Base-by-base conservation (phyloP, 2,329 filamentous ascomycete genomes). In the Anisogramma anomala region DNA sequence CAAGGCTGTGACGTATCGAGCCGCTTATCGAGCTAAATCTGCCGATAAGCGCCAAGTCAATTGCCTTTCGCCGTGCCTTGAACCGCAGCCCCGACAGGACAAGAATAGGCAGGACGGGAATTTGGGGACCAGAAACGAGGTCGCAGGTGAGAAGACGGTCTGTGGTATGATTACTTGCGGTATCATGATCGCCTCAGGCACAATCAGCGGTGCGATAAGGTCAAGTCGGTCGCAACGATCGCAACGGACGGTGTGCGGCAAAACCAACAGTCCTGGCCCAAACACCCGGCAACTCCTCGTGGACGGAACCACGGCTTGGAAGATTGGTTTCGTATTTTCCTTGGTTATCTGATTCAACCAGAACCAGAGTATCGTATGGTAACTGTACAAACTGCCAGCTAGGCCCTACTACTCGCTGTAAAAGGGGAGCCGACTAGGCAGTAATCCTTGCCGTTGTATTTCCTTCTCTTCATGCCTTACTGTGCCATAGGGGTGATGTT, bases 21-120 rank as follows among this genome's bases (percentile, higher is more conserved):
- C 23, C 30, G 31, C 45, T 45, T 47, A 47, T 47, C 45, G 40
- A 33, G 44, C 45, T 39, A 42, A 45, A 38, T 42, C 26, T 30
- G 27, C 36, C 42, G 45, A 47, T 47, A 47, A 47, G 45, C 38
- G 26, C 33, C 33, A 38, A 27, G 26, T 6, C 15, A 23, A 22
- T 27, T 10, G 14, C 7, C 31, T n/a, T 31, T 26, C 31, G 25
- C 11, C 15, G 23, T 30, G 18, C 37, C 35, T 13, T 30, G 20
- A 23, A n/a, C n/a, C n/a, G n/a, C n/a, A n/a, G n/a, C n/a, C n/a
- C n/a, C n/a, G n/a, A n/a, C n/a, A n/a, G n/a, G n/a, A n/a, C n/a
- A n/a, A n/a, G n/a, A n/a, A n/a, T n/a, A n/a, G n/a, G n/a, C n/a
- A n/a, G n/a, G n/a, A n/a, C n/a, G n/a, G n/a, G n/a, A n/a, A n/a